phyloP scores from a whole-genome alignment of 169 alveolate genomes.

The Plasmodium adleri region DNA sequence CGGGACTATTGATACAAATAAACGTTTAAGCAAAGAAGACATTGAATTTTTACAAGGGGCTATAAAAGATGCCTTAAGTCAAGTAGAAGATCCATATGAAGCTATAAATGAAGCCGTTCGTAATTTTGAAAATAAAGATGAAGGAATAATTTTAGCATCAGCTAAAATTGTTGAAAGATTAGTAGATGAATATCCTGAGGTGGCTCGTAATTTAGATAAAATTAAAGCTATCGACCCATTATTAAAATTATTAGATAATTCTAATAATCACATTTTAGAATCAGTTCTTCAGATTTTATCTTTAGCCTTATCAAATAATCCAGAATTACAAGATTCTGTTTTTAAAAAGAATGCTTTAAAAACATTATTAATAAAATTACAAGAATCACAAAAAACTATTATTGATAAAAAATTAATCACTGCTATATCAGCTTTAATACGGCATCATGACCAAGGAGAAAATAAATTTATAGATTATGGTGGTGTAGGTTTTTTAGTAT shows the following conservation, averaged over 20 bases:
- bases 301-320: constrained; percentile 71
- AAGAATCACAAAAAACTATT: constrained; percentile 45
- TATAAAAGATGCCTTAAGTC: constrained; percentile 68
- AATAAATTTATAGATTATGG: constrained; percentile 76
- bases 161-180: constrained; percentile 74
- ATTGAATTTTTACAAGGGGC: constrained; percentile 77
- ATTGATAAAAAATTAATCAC: constrained; percentile 70
- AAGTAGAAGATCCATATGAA: constrained; percentile 77
- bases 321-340: constrained; percentile 59
- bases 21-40: constrained; percentile 66
- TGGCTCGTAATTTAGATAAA: constrained; percentile 60
- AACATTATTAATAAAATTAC: constrained; percentile 53
- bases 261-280: constrained; percentile 55
- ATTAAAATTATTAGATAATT: constrained; percentile 43
- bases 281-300: constrained; percentile 72
- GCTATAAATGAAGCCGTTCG: constrained; percentile 73
- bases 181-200: constrained; percentile 73
- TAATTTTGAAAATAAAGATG: constrained; percentile 64
- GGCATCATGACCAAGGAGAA: constrained; percentile 77
- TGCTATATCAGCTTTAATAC: constrained; percentile 69
- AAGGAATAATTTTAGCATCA: constrained; percentile 67
- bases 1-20: constrained; percentile 71
- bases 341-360: constrained; percentile 70
- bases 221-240: constrained; percentile 73
- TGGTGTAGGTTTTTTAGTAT: constrained; percentile 60